Evolutionary conservation across 2,329 filamentous ascomycete species (phyloP).

Genomic region (Trichoderma citrinoviride): DNA sequence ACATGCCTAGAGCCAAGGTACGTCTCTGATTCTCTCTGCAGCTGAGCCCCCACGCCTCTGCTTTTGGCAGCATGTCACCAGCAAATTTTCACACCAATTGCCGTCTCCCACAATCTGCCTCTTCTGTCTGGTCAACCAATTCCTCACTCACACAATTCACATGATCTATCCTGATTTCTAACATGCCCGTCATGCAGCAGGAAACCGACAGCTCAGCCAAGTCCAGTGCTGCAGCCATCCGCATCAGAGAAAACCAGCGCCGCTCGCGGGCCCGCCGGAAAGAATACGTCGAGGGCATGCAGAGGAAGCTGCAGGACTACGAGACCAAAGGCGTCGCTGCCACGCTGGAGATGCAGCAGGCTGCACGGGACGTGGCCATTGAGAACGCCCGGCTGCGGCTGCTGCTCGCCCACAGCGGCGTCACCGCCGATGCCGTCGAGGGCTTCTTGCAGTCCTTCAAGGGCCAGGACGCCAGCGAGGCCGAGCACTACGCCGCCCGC

Average conservation of each 20-base stretch:
- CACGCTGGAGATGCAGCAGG: conserved; percentile 52
- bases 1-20: conserved; percentile 29
- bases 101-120: background rate
- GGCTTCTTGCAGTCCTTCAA: conserved; percentile 40
- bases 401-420: conserved; percentile 42
- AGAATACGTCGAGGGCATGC: conserved; percentile 49
- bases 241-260: conserved; percentile 53
- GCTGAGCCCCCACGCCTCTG: background rate
- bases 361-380: conserved; percentile 48
- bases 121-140: background rate
- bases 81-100: conserved; percentile 9
- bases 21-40: conserved; percentile 6
- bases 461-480: conserved; percentile 33
- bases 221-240: conserved; percentile 36
- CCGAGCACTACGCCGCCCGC: conserved; percentile 16
- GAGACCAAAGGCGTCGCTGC: conserved; percentile 49
- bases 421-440: conserved; percentile 40
- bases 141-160: background rate
- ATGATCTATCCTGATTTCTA: background rate
- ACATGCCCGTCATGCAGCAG: conserved; percentile 1
- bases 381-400: conserved; percentile 48
- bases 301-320: conserved; percentile 46
- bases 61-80: conserved; percentile 18
- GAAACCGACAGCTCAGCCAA: conserved; percentile 25
- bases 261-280: conserved; percentile 51